A percentile compares a stretch with the other conserved stretches of the same genome.
Evolutionary conservation across 768 basidiomycete species (phyloP).

Genomic region (Sistotremastrum suecicum): DNA sequence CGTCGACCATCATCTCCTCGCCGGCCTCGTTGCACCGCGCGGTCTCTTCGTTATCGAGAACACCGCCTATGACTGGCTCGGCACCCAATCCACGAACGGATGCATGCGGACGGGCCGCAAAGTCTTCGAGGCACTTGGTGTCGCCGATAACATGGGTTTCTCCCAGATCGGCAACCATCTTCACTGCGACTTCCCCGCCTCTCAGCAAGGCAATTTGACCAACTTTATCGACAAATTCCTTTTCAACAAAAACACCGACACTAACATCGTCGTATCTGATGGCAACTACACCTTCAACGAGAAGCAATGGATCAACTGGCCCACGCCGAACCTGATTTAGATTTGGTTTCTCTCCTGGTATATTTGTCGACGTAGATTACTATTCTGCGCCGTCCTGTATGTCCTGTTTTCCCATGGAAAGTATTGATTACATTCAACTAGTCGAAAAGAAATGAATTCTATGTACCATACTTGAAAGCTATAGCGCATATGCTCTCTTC

Average conservation of each 20-base stretch:
- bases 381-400: no score
- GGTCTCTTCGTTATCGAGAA: conserved; percentile 40
- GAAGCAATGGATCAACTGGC: conserved; percentile 35
- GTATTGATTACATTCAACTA: no score
- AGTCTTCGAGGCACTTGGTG: conserved; percentile 36
- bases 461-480: no score
- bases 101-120: conserved; percentile 36
- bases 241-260: conserved; percentile 32
- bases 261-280: conserved; percentile 17
- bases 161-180: conserved; percentile 38
- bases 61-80: conserved; percentile 41
- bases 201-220: conserved; percentile 28
- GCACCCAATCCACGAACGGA: conserved; percentile 34
- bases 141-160: conserved; percentile 33
- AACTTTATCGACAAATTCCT: conserved; percentile 46
- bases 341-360: no score
- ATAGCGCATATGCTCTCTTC: no score
- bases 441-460: no score
- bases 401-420: no score
- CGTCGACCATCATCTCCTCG: conserved; percentile 45
- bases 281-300: conserved; percentile 14
- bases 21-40: conserved; percentile 41
- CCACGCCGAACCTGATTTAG: conserved; percentile 26
- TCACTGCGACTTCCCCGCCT: conserved; percentile 41
- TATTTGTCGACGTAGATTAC: no score